Percentiles rank a stretch among this genome's conserved stretches.
These are phyloP conservation scores for Obelidium mucronatum DNA, from an alignment of 192 early-diverging fungal genomes.

Conservation along the genomic window DNA sequence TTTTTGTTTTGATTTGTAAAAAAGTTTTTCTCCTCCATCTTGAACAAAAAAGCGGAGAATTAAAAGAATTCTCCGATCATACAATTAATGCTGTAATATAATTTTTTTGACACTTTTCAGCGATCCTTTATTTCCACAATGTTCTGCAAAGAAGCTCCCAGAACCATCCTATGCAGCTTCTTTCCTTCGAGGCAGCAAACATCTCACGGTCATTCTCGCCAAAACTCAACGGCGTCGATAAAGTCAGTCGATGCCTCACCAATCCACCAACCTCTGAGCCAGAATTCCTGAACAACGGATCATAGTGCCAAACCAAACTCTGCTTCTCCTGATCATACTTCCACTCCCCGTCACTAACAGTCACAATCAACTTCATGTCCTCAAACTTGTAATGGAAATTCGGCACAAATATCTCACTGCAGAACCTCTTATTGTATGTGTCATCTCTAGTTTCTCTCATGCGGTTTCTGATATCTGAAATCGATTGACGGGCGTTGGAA, in stretches of 20 bases:
- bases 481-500: neutral
- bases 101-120: too few species aligned
- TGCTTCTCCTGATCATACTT: conserved; percentile 71
- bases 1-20: too few species aligned
- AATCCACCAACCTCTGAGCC: neutral
- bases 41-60: neutral
- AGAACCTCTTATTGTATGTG: conserved; percentile 20
- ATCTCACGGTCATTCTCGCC: neutral
- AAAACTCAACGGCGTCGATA: conserved; percentile 38
- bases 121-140: neutral
- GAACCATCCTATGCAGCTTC: neutral
- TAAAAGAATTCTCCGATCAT: neutral
- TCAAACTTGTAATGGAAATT: conserved; percentile 68
- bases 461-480: neutral
- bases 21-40: neutral
- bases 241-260: conserved; percentile 27
- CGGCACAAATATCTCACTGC: conserved; percentile 79
- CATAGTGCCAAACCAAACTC: conserved; percentile 67
- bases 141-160: neutral
- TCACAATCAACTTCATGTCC: conserved; percentile 53
- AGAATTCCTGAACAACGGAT: conserved; percentile 26
- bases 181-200: conserved; percentile 22
- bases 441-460: neutral
- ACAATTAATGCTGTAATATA: too few species aligned
- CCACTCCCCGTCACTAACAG: conserved; percentile 75